These are phyloP conservation scores for Gossypium sturtianum DNA, from an alignment of 345 rosid species.

Conservation along the genomic window DNA sequence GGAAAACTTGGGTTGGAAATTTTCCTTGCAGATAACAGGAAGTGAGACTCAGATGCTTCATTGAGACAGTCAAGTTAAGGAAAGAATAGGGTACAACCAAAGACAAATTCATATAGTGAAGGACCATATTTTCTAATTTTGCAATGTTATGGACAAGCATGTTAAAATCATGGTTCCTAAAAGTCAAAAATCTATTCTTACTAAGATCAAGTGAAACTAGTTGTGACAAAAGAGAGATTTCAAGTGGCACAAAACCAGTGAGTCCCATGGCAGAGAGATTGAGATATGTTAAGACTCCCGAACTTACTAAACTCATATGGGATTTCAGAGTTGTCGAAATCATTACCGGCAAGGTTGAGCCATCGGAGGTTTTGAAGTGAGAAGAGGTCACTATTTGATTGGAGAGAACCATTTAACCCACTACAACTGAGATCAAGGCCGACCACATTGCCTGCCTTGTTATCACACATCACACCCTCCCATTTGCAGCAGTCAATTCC, in stretches of 20 bases:
- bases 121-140: too few species aligned
- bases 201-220: neutral
- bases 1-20: neutral
- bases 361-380: conserved; percentile 14
- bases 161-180: too few species aligned
- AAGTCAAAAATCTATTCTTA: neutral
- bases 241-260: conserved; percentile 6
- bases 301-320: conserved; percentile 6
- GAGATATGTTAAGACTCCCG: conserved; percentile 1
- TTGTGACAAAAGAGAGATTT: conserved; percentile 12
- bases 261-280: conserved; percentile 10
- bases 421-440: conserved; percentile 3
- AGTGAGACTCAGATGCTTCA: neutral
- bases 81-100: neutral
- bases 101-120: neutral
- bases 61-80: neutral
- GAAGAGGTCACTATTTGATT: conserved; percentile 21
- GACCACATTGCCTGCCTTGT: neutral
- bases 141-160: too few species aligned
- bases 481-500: neutral
- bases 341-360: conserved; percentile 8
- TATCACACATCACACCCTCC: neutral
- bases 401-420: conserved; percentile 4
- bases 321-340: neutral
- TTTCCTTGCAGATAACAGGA: neutral